Base-by-base conservation (phyloP, 106 monocot genomes). In the Triglochin maritima region DNA sequence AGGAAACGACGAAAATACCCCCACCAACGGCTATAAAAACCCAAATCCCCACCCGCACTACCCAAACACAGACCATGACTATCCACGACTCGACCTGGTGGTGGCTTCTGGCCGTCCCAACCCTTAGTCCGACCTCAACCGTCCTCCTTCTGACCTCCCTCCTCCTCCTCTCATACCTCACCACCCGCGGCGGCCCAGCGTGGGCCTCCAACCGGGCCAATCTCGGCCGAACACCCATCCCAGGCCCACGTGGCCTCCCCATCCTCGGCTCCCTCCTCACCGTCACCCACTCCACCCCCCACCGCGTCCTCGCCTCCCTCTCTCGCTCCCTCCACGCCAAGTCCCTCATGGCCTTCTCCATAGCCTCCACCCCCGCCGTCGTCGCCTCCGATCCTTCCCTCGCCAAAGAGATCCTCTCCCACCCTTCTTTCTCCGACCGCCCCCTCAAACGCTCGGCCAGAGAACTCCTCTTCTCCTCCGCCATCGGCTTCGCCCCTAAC, bases 401-500 rank as follows among this genome's bases (percentile, higher is more conserved):
- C 9, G 81, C 89, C 4, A 70, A 79, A 2, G 94, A 94, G 72
- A 72, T 94, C 15, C 94, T 89, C 54, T 54, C 86, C 14, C 78
- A 82, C 68, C 78, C 89, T 2, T 15, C 42, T 55, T 79, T 94
- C 74, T 69, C 94, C 12, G 84, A 94, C 70, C 84, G 94, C 42
- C 94, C 94, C 0, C 59, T 94, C 50, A 94, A 94, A 50, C 75
- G 49, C 9, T 89, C 89, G 0, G 94, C 89, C 4, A 84, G 94
- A 9, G 86, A 86, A 77, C 86, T 94, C 61, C 82, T 94, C 86
- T 94, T 94, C 79, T 56, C 58, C 48, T 81, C 89, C 15, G 86
- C 94, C 69, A 89, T 94, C 72, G 94, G 94, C 15, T 94, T 94
- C 84, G 89, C 94, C 3, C 94, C 94, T 7, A 79, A 12, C 72